These are phyloP conservation scores for Dictyostelium intermedium DNA, from an alignment of 78 protist species.

Conservation along the genomic window DNA sequence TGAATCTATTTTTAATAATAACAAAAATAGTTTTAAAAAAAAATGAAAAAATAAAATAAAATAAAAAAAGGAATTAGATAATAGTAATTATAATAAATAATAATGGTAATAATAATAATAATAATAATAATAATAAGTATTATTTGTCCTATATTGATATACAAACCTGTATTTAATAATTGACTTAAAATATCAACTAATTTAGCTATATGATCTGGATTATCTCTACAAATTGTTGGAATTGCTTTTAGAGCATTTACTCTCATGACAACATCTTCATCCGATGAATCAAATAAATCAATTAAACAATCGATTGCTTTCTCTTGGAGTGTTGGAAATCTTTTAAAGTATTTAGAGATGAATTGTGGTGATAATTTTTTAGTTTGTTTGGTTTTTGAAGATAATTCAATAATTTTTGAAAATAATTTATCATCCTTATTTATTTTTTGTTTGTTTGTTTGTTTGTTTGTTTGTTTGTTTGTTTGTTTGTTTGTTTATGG, in stretches of 20 bases:
- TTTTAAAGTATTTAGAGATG: constrained; percentile 49
- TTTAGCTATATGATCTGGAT: constrained; percentile 39
- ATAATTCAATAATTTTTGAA: neutral
- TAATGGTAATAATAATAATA: too few species aligned
- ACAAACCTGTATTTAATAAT: constrained; percentile 42
- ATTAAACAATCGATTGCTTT: constrained; percentile 46
- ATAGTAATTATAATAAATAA: too few species aligned
- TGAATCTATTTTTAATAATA: constrained; percentile 15
- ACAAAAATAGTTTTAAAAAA: neutral
- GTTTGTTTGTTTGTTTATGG: neutral
- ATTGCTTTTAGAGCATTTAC: constrained; percentile 38
- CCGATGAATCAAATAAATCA: constrained; percentile 54
- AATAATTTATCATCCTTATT: constrained; percentile 29
- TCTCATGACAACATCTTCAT: constrained; percentile 42
- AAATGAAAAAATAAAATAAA: neutral
- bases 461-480: neutral
- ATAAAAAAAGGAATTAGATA: neutral
- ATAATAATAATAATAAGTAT: neutral
- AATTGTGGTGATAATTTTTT: constrained; percentile 58
- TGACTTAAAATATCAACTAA: constrained; percentile 67
- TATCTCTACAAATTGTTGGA: constrained; percentile 54
- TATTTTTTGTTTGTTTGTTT: neutral
- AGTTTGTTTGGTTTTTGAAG: constrained; percentile 47
- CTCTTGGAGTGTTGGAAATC: constrained; percentile 59
- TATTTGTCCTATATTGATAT: neutral